Evolutionary conservation across 805 yeast species (phyloP), one percentile per base, ranked within the genome.

Genomic region (Myxozyma udenii): DNA sequence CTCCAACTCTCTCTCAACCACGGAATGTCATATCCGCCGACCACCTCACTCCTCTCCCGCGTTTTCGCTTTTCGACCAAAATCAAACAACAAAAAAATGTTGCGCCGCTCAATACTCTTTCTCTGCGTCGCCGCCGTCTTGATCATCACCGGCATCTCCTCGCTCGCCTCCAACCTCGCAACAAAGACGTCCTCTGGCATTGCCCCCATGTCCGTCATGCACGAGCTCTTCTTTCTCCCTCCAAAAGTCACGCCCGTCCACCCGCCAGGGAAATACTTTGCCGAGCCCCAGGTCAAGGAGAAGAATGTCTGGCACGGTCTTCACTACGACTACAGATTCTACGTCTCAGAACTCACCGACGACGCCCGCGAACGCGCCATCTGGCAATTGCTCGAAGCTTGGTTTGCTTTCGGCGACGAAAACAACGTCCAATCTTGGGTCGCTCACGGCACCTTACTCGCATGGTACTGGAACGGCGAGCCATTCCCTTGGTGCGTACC

Each of bases 261-360:
- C 30, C 51, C 56, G 9, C 60, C 58, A 22, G 58, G 58, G 14
- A 55, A 55, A 22, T 55, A 52, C 49, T 55, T 48, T 37, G 48
- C 41, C 36, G 60, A 55, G 41, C 55, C 60, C 18, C 42, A 42
- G 2, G 46, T 55, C 32, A 48, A 44, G 47, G 32, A 28, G 35
- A 22, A 24, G 18, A 47, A 44, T 45, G 28, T 32, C 9, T 46
- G 44, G 46, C 25, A 46, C 33, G 72, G 70, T 5, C 46, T 51
- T 30, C 74, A 71, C 56, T 82, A 81, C 61, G 88, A 83, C 65
- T 81, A 86, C 85, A 73, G 87, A 53, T 83, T 81, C 60, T 83
- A 81, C 73, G 75, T 74, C 57, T 65, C 69, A 44, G 67, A 73
- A 35, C 65, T 74, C n/a, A 60, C 61, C 28, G 67, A 66, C 35